Conservation (phyloP, 495 filamentous ascomycete species). For the Aspergillus biplanus region DNA sequence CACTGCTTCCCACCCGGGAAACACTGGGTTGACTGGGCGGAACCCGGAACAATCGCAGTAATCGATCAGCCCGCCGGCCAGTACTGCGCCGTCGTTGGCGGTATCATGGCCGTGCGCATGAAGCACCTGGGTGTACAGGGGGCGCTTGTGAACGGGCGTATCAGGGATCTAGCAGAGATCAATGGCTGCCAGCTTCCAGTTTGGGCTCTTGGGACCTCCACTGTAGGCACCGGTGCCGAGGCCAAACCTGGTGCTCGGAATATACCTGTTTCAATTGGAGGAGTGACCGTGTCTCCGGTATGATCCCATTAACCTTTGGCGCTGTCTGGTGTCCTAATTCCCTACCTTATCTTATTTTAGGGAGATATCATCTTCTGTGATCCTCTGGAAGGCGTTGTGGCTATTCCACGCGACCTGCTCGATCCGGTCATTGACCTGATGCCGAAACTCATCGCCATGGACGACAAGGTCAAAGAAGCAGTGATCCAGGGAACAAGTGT, state of each 20-base stretch:
- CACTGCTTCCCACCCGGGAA: constrained; percentile 45
- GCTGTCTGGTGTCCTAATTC: background rate
- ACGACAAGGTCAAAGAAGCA: constrained; percentile 63
- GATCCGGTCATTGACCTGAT: constrained; percentile 55
- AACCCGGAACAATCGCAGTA: constrained; percentile 57
- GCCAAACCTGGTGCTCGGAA: constrained; percentile 58
- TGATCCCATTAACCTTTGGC: constrained; percentile 17
- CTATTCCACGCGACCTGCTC: constrained; percentile 58
- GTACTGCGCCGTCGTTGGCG: constrained; percentile 66
- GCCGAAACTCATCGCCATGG: constrained; percentile 59
- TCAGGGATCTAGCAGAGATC: constrained; percentile 64
- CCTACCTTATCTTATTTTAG: constrained; percentile 23
- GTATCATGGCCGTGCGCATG: constrained; percentile 69
- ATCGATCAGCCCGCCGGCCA: constrained; percentile 62
- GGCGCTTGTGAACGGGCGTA: constrained; percentile 61
- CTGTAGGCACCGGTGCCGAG: constrained; percentile 64
- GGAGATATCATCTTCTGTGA: constrained; percentile 70
- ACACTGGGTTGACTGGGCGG: constrained; percentile 64
- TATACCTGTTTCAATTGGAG: constrained; percentile 54
- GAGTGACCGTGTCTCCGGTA: constrained; percentile 52
- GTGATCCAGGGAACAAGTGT: constrained; percentile 59
- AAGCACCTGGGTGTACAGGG: constrained; percentile 56
- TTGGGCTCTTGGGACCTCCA: constrained; percentile 60
- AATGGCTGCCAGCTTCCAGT: constrained; percentile 51
- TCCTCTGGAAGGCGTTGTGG: constrained; percentile 61